Conservation (phyloP, 306 rosid genomes). For the Rosa multiflora region DNA sequence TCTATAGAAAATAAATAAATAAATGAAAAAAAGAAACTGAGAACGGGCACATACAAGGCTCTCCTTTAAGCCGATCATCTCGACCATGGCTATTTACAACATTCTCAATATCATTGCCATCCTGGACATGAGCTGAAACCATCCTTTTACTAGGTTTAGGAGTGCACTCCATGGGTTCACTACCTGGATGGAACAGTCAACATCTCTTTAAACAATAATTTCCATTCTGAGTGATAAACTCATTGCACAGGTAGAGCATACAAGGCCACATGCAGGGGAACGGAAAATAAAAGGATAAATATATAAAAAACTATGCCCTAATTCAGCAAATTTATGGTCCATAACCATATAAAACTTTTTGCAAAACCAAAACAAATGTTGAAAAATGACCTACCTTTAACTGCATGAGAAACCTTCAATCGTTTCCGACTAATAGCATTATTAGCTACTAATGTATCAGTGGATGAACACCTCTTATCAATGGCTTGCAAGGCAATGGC, state of each 20-base stretch:
- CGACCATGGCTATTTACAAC: slow-evolving; percentile 27
- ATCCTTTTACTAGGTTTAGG: slow-evolving; percentile 34
- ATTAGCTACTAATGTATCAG: slow-evolving; percentile 41
- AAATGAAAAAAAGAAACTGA: neutral
- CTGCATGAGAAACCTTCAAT: slow-evolving; percentile 37
- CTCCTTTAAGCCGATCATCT: slow-evolving; percentile 35
- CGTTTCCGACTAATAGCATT: slow-evolving; percentile 39
- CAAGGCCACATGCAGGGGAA: neutral
- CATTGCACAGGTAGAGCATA: neutral
- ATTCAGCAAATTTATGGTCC: neutral
- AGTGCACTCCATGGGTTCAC: slow-evolving; percentile 21
- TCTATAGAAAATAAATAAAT: neutral
- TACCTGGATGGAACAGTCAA: slow-evolving; percentile 33
- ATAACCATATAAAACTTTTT: neutral
- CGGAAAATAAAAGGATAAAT: neutral
- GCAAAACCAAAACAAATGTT: slow-evolving; percentile 17
- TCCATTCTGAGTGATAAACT: neutral
- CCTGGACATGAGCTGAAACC: slow-evolving; percentile 23
- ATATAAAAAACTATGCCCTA: neutral
- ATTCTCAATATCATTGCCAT: slow-evolving; percentile 34
- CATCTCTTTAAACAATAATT: slow-evolving; percentile 14
- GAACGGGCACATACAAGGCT: slow-evolving; percentile 31
- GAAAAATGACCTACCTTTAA: slow-evolving; percentile 44
- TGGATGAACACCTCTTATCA: slow-evolving; percentile 33
- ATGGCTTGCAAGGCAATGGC: slow-evolving; percentile 28